Evolutionary conservation across 257 asterid species (phyloP).

Genomic region (Euphrasia confusa): DNA sequence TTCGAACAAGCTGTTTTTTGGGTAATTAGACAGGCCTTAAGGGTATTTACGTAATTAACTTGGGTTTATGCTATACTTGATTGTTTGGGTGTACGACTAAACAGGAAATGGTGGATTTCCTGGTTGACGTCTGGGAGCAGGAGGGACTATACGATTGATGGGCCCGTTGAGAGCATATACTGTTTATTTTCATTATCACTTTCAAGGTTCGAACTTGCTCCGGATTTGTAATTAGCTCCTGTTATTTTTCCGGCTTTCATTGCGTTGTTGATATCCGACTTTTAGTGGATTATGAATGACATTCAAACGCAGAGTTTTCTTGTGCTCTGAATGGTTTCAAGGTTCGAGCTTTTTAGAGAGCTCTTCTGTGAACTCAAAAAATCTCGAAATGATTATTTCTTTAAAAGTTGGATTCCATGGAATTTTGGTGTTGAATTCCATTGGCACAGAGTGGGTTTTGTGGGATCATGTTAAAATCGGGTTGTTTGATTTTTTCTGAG

Average conservation of each 20-base stretch:
- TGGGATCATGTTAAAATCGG: no score
- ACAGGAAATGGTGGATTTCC: constrained; percentile 76
- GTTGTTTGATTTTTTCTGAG: no score
- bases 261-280: constrained; percentile 8
- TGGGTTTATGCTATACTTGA: no score
- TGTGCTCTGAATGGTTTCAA: no score
- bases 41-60: no score
- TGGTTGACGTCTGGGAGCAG: constrained; percentile 65
- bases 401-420: neutral
- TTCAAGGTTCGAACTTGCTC: constrained; percentile 22
- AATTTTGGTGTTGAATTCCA: no score
- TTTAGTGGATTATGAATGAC: constrained; percentile 13
- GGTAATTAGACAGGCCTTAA: neutral
- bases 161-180: neutral
- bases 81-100: neutral
- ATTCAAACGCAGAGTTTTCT: neutral
- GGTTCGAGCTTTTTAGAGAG: neutral
- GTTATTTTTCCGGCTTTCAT: constrained; percentile 2
- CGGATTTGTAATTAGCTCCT: constrained; percentile 28
- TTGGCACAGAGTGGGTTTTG: neutral
- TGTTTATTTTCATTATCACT: constrained; percentile 6
- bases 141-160: constrained; percentile 56
- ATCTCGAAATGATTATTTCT: neutral
- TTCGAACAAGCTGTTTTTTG: no score
- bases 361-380: neutral